Conservation (phyloP, 352 stramenopile genomes). For the Globisporangium nodosum region DNA sequence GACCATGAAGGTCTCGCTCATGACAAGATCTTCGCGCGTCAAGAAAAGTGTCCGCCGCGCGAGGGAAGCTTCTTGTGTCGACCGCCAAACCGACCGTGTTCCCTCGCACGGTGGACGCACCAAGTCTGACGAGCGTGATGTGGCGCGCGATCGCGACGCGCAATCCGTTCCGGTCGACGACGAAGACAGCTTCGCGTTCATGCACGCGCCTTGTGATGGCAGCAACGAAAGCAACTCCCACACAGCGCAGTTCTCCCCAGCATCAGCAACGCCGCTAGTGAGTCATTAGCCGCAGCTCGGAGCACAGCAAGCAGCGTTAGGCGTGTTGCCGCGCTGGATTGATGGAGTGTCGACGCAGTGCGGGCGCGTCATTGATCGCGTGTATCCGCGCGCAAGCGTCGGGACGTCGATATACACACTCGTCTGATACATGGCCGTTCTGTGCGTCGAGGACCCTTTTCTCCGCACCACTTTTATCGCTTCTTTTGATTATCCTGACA, state of each 20-base stretch:
- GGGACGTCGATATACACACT: not conserved
- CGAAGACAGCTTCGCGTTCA: too few relatives aligned
- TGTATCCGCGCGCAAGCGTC: not conserved
- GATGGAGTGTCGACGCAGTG: not conserved
- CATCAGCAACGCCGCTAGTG: too few relatives aligned
- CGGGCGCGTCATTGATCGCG: not conserved
- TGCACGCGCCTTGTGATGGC: not conserved
- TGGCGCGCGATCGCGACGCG: not conserved
- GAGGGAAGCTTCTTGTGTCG: not conserved
- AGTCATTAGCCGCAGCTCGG: too few relatives aligned
- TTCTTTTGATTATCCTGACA: not conserved
- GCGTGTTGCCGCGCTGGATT: too few relatives aligned
- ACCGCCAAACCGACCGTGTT: not conserved
- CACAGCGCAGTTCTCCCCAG: too few relatives aligned
- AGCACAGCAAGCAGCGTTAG: too few relatives aligned
- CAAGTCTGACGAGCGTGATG: not conserved
- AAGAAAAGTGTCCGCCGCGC: not conserved
- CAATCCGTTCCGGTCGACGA: not conserved
- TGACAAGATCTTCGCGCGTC: not conserved
- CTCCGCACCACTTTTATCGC: not conserved
- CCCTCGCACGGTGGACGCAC: constrained; percentile 11
- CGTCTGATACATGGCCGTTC: not conserved
- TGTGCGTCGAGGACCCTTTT: not conserved
- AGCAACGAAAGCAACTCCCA: too few relatives aligned
- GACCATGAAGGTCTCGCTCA: too few relatives aligned